phyloP scores from a whole-genome alignment of 192 early-diverging fungal species.

The Podila epicladia region DNA sequence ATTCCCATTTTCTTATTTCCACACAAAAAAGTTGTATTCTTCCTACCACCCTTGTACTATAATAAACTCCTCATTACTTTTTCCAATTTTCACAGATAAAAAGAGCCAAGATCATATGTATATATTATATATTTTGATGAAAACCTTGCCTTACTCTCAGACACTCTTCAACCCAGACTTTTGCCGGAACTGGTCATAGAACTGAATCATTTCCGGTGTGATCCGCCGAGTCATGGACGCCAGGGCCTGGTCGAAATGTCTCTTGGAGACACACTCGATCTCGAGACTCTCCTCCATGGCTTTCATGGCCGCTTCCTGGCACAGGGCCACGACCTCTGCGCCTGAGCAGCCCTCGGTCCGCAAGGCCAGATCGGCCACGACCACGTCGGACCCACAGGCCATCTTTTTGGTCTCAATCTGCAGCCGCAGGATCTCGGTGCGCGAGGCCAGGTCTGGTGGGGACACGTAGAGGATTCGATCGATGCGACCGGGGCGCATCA shows the following conservation, averaged over 20 bases:
- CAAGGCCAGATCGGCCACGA: slow-evolving; percentile 68
- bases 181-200: slow-evolving; percentile 81
- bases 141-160: slow-evolving; percentile 5
- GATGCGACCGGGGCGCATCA: slow-evolving; percentile 94
- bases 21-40: background rate
- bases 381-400: slow-evolving; percentile 73
- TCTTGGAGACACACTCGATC: slow-evolving; percentile 52
- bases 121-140: too few species aligned
- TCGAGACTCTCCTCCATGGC: slow-evolving; percentile 89
- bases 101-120: too few species aligned
- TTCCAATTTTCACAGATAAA: background rate
- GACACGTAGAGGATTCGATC: slow-evolving; percentile 95
- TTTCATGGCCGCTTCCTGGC: slow-evolving; percentile 91
- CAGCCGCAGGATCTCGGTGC: slow-evolving; percentile 84
- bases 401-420: slow-evolving; percentile 72
- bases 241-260: slow-evolving; percentile 77
- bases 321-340: slow-evolving; percentile 91
- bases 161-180: slow-evolving; percentile 62
- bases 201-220: slow-evolving; percentile 89
- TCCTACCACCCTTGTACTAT: background rate
- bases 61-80: background rate
- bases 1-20: background rate
- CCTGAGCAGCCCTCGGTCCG: slow-evolving; percentile 93
- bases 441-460: slow-evolving; percentile 82
- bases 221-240: slow-evolving; percentile 76